Evolutionary conservation across 2,329 filamentous ascomycete species (phyloP), one percentile per base, ranked within the genome.

Genomic region (Alternaria angustiovoidea): DNA sequence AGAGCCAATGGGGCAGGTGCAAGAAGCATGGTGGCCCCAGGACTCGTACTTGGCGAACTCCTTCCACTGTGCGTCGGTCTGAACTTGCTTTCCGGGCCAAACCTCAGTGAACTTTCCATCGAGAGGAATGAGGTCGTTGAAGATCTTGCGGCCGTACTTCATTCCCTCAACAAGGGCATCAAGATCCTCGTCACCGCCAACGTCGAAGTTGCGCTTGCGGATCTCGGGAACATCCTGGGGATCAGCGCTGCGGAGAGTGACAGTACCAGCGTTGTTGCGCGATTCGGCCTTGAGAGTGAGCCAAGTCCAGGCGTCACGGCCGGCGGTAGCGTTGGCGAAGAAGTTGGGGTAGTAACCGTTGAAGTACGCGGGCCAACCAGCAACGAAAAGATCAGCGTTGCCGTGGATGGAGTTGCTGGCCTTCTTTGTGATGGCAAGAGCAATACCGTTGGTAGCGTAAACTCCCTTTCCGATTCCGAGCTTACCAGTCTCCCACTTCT

Each of bases 151-250:
- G 0, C 83, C 80, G 7, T 87, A 81, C 56, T 82, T 69, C 49
- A 90, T 77, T 2, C 82, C 86, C 68, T 91, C 87, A 32, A 81
- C 79, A 14, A 88, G 65, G 0, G 87, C 86, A 47, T 80, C 68
- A 6, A 85, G 75, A 63, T 87, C 83, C 8, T 86, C 65, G 20
- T 67, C 61, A 18, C 62, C 65, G 22, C 64, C 59, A 20, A 67
- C 59, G 1, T 44, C 58, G 22, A 70, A 70, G 53, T 63, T 65
- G 46, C 64, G 59, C 56, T 63, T 64, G 60, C 51, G 59, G 65
- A 92, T 89, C 6, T 84, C 71, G 0, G 89, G 89, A 1, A 82
- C 79, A 54, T 91, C 88, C 0, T 85, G 83, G 1, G 89, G 89
- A 70, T 91, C 84, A 0, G 83, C 76, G 0, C 85, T 88, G 16